phyloP scores from a whole-genome alignment of 805 yeast genomes.

The Candida nitratophila region DNA sequence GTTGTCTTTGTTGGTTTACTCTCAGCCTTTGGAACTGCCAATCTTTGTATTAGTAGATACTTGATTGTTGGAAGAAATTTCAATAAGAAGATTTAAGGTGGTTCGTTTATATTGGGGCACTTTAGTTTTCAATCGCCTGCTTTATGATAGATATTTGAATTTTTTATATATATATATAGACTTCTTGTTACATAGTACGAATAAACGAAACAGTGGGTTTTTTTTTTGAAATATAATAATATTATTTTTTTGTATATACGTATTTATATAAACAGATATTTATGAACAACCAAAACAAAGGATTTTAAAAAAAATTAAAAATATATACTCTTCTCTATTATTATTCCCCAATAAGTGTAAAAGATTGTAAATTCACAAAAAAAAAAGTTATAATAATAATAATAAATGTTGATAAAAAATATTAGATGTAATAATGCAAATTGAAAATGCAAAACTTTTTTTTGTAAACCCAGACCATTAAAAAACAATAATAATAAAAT shows the following conservation, averaged over 20 bases:
- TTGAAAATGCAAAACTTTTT: constrained; percentile 3
- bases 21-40: constrained; percentile 29
- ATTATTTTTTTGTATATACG: not conserved
- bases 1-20: constrained; percentile 37
- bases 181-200: too few relatives aligned
- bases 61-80: constrained; percentile 35
- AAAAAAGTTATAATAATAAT: not conserved
- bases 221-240: not conserved
- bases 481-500: not conserved
- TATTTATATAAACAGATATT: not conserved
- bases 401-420: not conserved
- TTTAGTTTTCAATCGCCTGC: too few relatives aligned
- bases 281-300: not conserved
- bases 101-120: too few relatives aligned
- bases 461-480: not conserved
- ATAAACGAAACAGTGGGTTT: too few relatives aligned
- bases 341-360: not conserved
- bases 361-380: not conserved
- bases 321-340: constrained; percentile 1
- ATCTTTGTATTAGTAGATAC: constrained; percentile 34
- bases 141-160: too few relatives aligned
- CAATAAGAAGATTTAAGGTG: constrained; percentile 6
- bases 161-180: too few relatives aligned
- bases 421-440: constrained; percentile 33
- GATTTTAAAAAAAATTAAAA: not conserved